Percentiles rank a stretch among this genome's conserved stretches.
Evolutionary conservation across 2,329 filamentous ascomycete genomes (phyloP).

Genomic region (Dothiorella sarmentorum): DNA sequence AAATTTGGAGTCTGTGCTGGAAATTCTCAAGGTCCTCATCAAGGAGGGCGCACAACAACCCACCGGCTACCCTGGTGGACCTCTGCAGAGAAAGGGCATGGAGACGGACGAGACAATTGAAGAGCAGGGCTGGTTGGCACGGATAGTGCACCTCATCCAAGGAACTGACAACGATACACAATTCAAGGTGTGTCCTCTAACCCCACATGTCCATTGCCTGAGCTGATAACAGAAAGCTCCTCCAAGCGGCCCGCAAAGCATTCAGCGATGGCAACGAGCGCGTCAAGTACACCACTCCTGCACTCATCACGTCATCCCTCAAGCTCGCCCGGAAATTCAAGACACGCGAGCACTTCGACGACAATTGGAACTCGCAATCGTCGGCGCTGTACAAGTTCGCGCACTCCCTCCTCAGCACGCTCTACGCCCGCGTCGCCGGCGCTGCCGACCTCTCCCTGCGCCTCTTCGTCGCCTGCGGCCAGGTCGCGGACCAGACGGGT

Average conservation of each 20-base stretch:
- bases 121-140: conserved; percentile 94
- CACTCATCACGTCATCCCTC: conserved; percentile 83
- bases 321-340: conserved; percentile 89
- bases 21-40: conserved; percentile 85
- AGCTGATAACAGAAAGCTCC: conserved; percentile 47
- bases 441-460: conserved; percentile 85
- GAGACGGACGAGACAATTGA: conserved; percentile 98
- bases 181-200: conserved; percentile 58
- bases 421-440: conserved; percentile 84
- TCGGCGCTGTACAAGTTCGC: conserved; percentile 93
- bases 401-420: conserved; percentile 78
- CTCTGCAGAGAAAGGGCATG: conserved; percentile 66
- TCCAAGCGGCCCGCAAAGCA: conserved; percentile 82
- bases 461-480: conserved; percentile 85
- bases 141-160: conserved; percentile 83
- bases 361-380: conserved; percentile 69
- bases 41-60: conserved; percentile 82
- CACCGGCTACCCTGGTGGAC: conserved; percentile 77
- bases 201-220: neutral
- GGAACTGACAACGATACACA: conserved; percentile 87
- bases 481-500: conserved; percentile 84
- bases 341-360: conserved; percentile 78
- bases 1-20: conserved; percentile 83
- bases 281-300: conserved; percentile 91
- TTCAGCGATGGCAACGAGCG: conserved; percentile 91